Base-by-base conservation (phyloP, 441 rosid species). In the Syzygium malaccense region DNA sequence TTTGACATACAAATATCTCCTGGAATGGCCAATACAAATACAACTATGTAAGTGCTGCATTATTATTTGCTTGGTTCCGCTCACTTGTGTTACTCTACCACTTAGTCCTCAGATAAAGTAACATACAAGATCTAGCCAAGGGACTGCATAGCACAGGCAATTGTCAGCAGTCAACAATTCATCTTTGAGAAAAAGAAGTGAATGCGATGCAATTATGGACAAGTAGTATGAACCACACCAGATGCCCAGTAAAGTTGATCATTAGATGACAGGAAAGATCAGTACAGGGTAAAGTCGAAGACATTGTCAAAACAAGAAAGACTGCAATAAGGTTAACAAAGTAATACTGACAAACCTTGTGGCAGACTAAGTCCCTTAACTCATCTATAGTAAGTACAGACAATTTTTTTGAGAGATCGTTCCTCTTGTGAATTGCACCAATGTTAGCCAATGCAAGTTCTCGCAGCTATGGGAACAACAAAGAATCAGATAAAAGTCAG, bases 361-460 rank as follows among this genome's bases (percentile, higher is more conserved):
- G 88, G 91, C 99, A 98, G 91, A 97, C 99, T 92, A 98, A 91
- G 93, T 98, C 98, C 92, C 94, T 95, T 54, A 98, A 93, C 92
- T 98, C 99, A 88, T 96, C 94, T 56, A 92, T 94, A 90, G 97
- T 90, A 88, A 98, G 98, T 62, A 91, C 95, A 28, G 98, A 94
- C 94, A 98, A 91, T 92, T 95, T 96, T 95, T 95, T 98, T 68
- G 98, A 93, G 75, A 98, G 99, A 94, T 98, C 99, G 87, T 92
- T 94, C 83, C 98, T 96, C 93, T 97, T 97, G 93, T 98, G 93
- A 89, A 98, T 92, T 86, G 98, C 91, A 88, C 99, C 98, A 86
- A 96, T 92, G 91, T 96, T 98, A 89, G 97, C 94, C 91, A 98
- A 90, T 86, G 99, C 95, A 91, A 98, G 95, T 92, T 97, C 99